Conservation (phyloP, 148 eudicot genomes). For the Suaeda aralocaspica region DNA sequence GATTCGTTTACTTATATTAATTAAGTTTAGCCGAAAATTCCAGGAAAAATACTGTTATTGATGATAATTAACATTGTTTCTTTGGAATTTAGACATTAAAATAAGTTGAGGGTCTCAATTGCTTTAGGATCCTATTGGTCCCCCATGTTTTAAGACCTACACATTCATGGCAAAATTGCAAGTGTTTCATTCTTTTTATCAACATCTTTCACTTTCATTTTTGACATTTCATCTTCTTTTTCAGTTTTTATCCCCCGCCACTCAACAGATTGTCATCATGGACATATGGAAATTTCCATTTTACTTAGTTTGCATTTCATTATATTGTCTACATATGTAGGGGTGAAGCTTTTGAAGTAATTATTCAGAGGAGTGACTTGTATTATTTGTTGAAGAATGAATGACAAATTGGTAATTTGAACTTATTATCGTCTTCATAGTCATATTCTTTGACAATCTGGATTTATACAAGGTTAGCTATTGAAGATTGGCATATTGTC, state of each 20-base stretch:
- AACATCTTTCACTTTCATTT: constrained; percentile 11
- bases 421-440: no score
- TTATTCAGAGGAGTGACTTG: no score
- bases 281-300: background rate
- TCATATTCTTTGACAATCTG: no score
- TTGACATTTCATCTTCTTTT: background rate
- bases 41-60: background rate
- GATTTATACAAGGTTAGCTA: no score
- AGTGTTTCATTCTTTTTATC: constrained; percentile 4
- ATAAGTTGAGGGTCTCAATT: background rate
- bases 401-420: background rate
- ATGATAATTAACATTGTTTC: background rate
- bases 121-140: constrained; percentile 15
- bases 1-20: no score
- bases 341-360: no score
- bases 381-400: no score
- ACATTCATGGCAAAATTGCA: constrained; percentile 12
- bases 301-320: background rate
- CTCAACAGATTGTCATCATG: constrained; percentile 11
- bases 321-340: background rate
- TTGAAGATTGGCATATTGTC: no score
- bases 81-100: background rate
- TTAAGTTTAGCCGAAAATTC: no score
- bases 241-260: background rate
- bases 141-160: constrained; percentile 4